Conservation (phyloP, 805 yeast genomes). For the Brettanomyces naardenensis region DNA sequence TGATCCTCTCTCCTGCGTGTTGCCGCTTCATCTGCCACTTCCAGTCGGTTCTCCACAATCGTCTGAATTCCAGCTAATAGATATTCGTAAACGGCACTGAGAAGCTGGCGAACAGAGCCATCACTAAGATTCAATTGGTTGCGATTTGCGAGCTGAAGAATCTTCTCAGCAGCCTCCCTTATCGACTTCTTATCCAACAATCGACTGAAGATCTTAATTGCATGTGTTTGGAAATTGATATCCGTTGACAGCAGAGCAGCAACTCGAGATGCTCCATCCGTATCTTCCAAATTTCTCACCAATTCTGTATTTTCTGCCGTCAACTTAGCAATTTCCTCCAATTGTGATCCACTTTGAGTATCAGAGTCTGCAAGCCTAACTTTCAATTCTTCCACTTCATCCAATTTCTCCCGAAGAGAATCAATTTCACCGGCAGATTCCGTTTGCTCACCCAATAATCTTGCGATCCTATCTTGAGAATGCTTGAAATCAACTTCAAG, state of each 20-base stretch:
- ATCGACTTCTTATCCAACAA: slow-evolving; percentile 53
- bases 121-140: slow-evolving; percentile 16
- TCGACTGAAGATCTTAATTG: slow-evolving; percentile 43
- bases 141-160: slow-evolving; percentile 32
- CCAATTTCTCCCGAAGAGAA: neutral
- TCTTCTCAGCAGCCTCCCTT: slow-evolving; percentile 47
- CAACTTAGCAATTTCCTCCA: neutral
- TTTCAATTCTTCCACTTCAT: neutral
- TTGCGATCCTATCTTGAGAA: neutral
- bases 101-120: slow-evolving; percentile 24
- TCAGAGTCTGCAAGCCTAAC: neutral
- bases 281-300: neutral
- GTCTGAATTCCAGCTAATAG: slow-evolving; percentile 55
- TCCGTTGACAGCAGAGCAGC: slow-evolving; percentile 22
- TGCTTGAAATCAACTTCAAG: neutral
- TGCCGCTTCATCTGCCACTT: slow-evolving; percentile 6
- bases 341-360: too few relatives aligned
- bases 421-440: slow-evolving; percentile 1
- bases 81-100: slow-evolving; percentile 31
- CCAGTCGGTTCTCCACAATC: slow-evolving; percentile 48
- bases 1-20: slow-evolving; percentile 4
- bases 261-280: neutral
- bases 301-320: neutral
- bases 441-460: neutral
- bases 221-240: slow-evolving; percentile 38